phyloP scores from a whole-genome alignment of 257 asterid species.

The Linderniella brevidens region DNA sequence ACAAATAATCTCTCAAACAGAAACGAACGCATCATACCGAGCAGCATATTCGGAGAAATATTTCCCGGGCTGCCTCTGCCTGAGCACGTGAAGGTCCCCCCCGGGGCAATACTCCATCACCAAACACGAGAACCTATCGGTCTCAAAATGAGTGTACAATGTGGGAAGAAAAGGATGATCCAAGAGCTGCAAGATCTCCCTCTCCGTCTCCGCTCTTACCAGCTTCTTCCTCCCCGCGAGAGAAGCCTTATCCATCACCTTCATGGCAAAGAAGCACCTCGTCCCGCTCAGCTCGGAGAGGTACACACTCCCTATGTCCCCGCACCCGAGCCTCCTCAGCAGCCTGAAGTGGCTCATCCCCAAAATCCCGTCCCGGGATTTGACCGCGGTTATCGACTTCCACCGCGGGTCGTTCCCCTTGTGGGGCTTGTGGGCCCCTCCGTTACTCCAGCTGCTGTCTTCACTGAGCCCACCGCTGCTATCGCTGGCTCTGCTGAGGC shows the following conservation, averaged over 20 bases:
- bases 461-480: slow-evolving; percentile 51
- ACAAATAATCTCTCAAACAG: neutral
- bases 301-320: slow-evolving; percentile 50
- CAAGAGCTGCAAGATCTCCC: slow-evolving; percentile 42
- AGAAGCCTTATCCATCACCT: slow-evolving; percentile 44
- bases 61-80: slow-evolving; percentile 45
- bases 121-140: slow-evolving; percentile 34
- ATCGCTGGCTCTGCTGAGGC: slow-evolving; percentile 36
- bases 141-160: slow-evolving; percentile 37
- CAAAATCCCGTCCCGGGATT: slow-evolving; percentile 31
- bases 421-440: slow-evolving; percentile 43
- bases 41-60: slow-evolving; percentile 43
- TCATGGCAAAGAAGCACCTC: slow-evolving; percentile 34
- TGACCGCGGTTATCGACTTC: slow-evolving; percentile 36
- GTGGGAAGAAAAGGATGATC: slow-evolving; percentile 53
- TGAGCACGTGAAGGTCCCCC: slow-evolving; percentile 34
- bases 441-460: slow-evolving; percentile 49
- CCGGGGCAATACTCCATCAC: slow-evolving; percentile 52
- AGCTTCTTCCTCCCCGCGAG: slow-evolving; percentile 37
- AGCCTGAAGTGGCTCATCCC: slow-evolving; percentile 47
- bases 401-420: slow-evolving; percentile 51
- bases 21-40: slow-evolving; percentile 12
- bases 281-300: slow-evolving; percentile 38
- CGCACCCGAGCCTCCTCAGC: slow-evolving; percentile 36
- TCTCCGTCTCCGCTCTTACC: slow-evolving; percentile 29